Evolutionary conservation across 441 rosid genomes (phyloP).

Genomic region (Eruca vesicaria): DNA sequence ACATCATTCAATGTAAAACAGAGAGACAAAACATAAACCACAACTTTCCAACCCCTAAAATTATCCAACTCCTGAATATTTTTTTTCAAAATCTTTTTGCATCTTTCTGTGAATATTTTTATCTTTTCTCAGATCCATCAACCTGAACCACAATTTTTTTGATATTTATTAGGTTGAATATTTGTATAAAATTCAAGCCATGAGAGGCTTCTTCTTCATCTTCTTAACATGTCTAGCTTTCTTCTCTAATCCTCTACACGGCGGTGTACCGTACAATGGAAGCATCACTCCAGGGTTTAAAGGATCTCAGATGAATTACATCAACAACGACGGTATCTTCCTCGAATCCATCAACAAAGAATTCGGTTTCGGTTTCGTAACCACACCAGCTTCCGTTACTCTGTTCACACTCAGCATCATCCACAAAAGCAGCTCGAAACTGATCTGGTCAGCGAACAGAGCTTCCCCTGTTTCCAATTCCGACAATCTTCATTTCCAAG

Average conservation of each 20-base stretch:
- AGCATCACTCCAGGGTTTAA: conserved; percentile 46
- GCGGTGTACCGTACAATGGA: conserved; percentile 40
- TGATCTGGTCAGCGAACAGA: conserved; percentile 86
- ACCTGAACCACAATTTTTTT: conserved; percentile 9
- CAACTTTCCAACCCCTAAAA: not conserved
- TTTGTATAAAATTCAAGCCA: conserved; percentile 26
- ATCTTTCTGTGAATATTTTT: too few relatives aligned
- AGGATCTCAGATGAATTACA: conserved; percentile 77
- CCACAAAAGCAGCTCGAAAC: conserved; percentile 38
- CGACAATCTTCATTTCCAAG: conserved; percentile 53
- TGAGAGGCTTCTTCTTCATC: conserved; percentile 41
- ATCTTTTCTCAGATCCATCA: conserved; percentile 28
- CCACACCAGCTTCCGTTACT: conserved; percentile 39
- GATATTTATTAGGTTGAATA: conserved; percentile 1
- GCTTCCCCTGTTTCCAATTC: conserved; percentile 63
- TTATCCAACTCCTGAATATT: not conserved
- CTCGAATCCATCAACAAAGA: conserved; percentile 59
- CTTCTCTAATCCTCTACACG: conserved; percentile 42
- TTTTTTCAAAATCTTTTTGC: conserved; percentile 26
- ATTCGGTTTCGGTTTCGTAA: conserved; percentile 63
- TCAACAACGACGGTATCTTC: conserved; percentile 60
- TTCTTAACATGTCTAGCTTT: conserved; percentile 34
- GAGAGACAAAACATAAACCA: conserved; percentile 5
- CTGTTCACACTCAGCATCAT: conserved; percentile 52
- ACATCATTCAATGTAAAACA: conserved; percentile 13